These are phyloP conservation scores for Solanum sejunctum DNA, from an alignment of 257 asterid genomes.

Conservation along the genomic window DNA sequence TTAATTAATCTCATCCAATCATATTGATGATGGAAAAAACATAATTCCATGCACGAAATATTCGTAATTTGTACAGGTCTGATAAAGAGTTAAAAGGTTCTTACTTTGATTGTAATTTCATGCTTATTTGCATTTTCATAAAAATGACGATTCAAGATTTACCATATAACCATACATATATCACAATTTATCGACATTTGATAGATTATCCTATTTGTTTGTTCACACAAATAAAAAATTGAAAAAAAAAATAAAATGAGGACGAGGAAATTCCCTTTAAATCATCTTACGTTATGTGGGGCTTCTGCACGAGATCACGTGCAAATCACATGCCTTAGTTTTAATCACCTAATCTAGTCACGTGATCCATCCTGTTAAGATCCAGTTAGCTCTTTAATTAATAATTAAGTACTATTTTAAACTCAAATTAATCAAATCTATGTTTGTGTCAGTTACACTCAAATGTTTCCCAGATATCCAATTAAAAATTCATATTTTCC, in stretches of 20 bases:
- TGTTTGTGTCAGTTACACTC: background rate
- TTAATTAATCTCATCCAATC: background rate
- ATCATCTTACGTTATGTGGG: background rate
- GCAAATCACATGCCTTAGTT: background rate
- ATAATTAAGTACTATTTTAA: background rate
- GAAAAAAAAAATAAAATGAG: background rate
- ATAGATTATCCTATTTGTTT: background rate
- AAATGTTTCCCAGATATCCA: background rate
- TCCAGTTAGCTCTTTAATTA: background rate
- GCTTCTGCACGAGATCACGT: background rate
- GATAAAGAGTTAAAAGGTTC: background rate
- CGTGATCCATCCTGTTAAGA: conserved; percentile 1
- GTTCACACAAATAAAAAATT: background rate
- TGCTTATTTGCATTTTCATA: background rate
- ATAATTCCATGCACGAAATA: fast-evolving
- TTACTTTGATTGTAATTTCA: no score
- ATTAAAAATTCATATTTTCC: background rate
- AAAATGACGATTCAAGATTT: no score
- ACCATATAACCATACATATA: no score
- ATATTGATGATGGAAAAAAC: background rate
- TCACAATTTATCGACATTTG: background rate
- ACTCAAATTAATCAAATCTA: background rate
- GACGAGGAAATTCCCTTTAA: background rate
- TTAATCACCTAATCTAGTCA: background rate
- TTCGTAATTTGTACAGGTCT: background rate